These are phyloP conservation scores for Wickerhamomyces pijperi DNA, from an alignment of 805 yeast species.

Conservation along the genomic window DNA sequence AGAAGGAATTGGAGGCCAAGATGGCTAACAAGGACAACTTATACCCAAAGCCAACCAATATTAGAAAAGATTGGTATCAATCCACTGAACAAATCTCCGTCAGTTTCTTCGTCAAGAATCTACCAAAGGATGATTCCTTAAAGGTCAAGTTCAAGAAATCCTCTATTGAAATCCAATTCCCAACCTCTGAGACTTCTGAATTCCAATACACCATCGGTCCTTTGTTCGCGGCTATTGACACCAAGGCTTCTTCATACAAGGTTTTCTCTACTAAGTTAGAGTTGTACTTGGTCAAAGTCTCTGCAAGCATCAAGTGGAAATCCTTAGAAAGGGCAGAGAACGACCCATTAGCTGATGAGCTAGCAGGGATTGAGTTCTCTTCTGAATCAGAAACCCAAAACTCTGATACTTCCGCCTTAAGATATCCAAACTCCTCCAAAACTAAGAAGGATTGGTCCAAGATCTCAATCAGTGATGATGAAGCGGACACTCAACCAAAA, in stretches of 20 bases:
- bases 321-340: slow-evolving; percentile 23
- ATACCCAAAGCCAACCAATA: slow-evolving; percentile 18
- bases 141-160: slow-evolving; percentile 27
- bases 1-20: slow-evolving; percentile 13
- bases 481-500: slow-evolving; percentile 32
- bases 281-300: slow-evolving; percentile 40
- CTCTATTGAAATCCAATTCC: slow-evolving; percentile 34
- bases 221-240: slow-evolving; percentile 38
- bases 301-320: slow-evolving; percentile 38
- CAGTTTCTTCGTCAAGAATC: slow-evolving; percentile 59
- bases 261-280: slow-evolving; percentile 72
- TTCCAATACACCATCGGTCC: slow-evolving; percentile 49
- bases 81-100: slow-evolving; percentile 42
- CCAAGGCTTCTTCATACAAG: slow-evolving; percentile 30
- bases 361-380: background rate
- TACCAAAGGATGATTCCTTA: slow-evolving; percentile 37
- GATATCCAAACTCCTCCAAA: slow-evolving; percentile 56
- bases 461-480: slow-evolving; percentile 33
- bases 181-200: slow-evolving; percentile 37
- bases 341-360: slow-evolving; percentile 5
- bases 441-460: slow-evolving; percentile 63
- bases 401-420: background rate
- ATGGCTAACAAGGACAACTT: slow-evolving; percentile 15
- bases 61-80: slow-evolving; percentile 69
- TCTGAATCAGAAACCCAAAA: background rate